phyloP scores from a whole-genome alignment of 148 eudicot genomes.

The Amaranthus palmeri region DNA sequence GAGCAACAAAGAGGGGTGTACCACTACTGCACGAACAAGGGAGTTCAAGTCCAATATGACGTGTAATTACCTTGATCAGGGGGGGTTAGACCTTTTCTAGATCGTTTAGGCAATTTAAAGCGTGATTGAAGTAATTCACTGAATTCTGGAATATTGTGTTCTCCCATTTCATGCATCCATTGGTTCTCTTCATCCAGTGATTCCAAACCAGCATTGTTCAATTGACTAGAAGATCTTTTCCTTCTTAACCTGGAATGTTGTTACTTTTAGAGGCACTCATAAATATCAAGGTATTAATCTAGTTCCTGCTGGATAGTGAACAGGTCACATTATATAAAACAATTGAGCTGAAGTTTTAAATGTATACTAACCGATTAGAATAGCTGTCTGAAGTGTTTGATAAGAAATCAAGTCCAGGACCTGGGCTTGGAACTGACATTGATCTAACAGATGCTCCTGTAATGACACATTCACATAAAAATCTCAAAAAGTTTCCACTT shows the following conservation, averaged over 20 bases:
- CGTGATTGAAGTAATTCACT: slow-evolving; percentile 33
- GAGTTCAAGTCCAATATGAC: slow-evolving; percentile 1
- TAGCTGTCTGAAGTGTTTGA: slow-evolving; percentile 53
- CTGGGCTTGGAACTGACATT: slow-evolving; percentile 50
- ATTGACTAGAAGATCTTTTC: slow-evolving; percentile 63
- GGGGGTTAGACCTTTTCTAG: slow-evolving; percentile 44
- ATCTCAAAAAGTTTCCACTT: slow-evolving; percentile 12
- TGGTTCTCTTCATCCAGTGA: slow-evolving; percentile 64
- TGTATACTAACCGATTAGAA: slow-evolving; percentile 53
- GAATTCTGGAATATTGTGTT: slow-evolving; percentile 26
- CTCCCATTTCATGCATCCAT: slow-evolving; percentile 39
- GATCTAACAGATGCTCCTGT: slow-evolving; percentile 51
- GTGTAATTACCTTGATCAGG: slow-evolving; percentile 53
- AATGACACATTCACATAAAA: slow-evolving; percentile 19
- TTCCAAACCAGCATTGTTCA: slow-evolving; percentile 51
- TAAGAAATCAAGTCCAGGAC: slow-evolving; percentile 40
- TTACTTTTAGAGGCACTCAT: neutral
- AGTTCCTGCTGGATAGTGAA: neutral
- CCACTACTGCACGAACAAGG: neutral
- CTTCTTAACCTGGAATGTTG: slow-evolving; percentile 39
- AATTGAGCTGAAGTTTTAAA: neutral
- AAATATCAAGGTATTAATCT: neutral
- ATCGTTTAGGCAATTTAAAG: slow-evolving; percentile 45
- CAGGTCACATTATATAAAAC: neutral
- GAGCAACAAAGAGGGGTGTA: no score